phyloP scores from a whole-genome alignment of 176 grass and related monocot genomes.

The Aegilops bicornis region DNA sequence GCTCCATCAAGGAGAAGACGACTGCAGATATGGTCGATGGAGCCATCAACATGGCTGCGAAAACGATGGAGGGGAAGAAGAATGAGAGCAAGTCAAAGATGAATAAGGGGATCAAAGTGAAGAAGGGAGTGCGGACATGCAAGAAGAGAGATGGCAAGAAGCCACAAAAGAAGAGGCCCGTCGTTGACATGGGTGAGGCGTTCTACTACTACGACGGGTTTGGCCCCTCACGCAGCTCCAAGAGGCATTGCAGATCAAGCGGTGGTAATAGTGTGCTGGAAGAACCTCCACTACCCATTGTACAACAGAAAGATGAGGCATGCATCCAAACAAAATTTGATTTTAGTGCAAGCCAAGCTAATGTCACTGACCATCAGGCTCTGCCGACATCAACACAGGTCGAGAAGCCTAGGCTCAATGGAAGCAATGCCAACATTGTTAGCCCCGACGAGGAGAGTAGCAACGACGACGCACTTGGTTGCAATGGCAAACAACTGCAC shows the following conservation, averaged over 20 bases:
- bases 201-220: slow-evolving; percentile 62
- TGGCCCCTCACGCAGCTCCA: slow-evolving; percentile 25
- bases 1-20: neutral
- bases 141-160: slow-evolving; percentile 49
- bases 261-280: neutral
- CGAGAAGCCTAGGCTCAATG: neutral
- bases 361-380: neutral
- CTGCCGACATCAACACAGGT: neutral
- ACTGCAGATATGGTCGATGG: neutral
- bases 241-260: slow-evolving; percentile 36
- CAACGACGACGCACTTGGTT: neutral
- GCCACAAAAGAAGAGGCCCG: slow-evolving; percentile 23
- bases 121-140: neutral
- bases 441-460: neutral
- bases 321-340: neutral
- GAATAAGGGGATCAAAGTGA: neutral
- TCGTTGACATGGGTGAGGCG: neutral
- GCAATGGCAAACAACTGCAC: neutral
- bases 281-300: neutral
- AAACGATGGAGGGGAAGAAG: neutral
- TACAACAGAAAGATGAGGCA: neutral
- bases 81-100: neutral
- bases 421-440: neutral
- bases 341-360: neutral
- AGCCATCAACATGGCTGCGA: neutral